Evolutionary conservation across 2,329 filamentous ascomycete genomes (phyloP).

Genomic region (Trichophyton rubrum): DNA sequence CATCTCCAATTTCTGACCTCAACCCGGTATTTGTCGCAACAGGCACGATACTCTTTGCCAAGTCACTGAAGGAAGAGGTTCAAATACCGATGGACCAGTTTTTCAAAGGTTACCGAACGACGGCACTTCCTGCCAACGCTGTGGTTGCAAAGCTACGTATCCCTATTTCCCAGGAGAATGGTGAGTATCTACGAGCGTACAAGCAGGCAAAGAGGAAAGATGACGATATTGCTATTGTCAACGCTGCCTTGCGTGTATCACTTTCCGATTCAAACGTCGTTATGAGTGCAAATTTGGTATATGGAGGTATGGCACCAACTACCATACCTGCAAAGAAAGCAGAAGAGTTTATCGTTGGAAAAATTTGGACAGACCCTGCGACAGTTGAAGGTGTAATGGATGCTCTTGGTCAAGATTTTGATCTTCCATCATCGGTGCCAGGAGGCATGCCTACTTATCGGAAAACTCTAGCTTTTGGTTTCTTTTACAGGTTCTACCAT

Average conservation of each 20-base stretch:
- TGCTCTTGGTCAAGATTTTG: constrained; percentile 78
- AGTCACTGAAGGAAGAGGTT: constrained; percentile 56
- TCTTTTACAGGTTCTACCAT: constrained; percentile 97
- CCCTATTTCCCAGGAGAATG: constrained; percentile 58
- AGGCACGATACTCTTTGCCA: constrained; percentile 68
- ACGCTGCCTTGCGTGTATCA: constrained; percentile 64
- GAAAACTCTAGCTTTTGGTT: constrained; percentile 76
- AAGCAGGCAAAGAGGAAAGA: constrained; percentile 97
- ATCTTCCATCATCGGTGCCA: constrained; percentile 77
- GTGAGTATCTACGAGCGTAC: constrained; percentile 78
- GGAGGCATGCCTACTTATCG: constrained; percentile 97
- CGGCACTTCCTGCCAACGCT: constrained; percentile 66
- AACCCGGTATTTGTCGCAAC: constrained; percentile 89
- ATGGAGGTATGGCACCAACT: constrained; percentile 87
- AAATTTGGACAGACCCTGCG: constrained; percentile 63
- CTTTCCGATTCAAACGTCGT: constrained; percentile 59
- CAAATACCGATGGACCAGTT: constrained; percentile 89
- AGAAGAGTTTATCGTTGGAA: constrained; percentile 60
- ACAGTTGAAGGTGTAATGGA: constrained; percentile 85
- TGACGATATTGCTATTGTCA: constrained; percentile 96
- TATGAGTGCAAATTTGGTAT: constrained; percentile 65
- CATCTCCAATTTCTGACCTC: constrained; percentile 89
- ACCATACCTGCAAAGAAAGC: constrained; percentile 78
- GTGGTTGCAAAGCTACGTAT: constrained; percentile 82
- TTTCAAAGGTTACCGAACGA: constrained; percentile 82